Evolutionary conservation across 805 yeast species (phyloP).

Genomic region (Wickerhamiella qilinensis): DNA sequence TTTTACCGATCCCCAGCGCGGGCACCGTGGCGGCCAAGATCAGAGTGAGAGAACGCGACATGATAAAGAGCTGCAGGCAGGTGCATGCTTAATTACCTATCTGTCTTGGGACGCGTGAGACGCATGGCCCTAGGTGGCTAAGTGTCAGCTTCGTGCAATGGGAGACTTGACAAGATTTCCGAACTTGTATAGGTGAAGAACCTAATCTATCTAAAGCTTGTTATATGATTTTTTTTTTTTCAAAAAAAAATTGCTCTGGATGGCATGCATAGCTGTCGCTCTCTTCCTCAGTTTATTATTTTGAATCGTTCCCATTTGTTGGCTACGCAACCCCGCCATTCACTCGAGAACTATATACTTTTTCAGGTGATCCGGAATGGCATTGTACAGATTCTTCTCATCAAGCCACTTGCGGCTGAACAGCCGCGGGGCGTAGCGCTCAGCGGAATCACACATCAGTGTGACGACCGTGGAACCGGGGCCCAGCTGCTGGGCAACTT

Average conservation of each 20-base stretch:
- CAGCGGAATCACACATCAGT: slow-evolving; percentile 79
- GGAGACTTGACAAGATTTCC: no score
- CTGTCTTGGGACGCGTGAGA: no score
- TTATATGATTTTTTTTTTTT: no score
- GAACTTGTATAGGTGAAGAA: no score
- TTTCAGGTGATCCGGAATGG: slow-evolving; percentile 52
- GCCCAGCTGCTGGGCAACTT: slow-evolving; percentile 49
- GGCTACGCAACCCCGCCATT: background rate
- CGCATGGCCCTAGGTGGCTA: no score
- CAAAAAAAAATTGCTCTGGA: no score
- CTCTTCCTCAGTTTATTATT: no score
- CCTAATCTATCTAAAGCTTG: no score
- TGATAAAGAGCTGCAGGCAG: no score
- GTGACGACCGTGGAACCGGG: slow-evolving; percentile 82
- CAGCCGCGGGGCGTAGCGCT: slow-evolving; percentile 68
- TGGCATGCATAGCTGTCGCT: no score
- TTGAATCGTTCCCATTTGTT: background rate
- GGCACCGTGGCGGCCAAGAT: slow-evolving; percentile 82
- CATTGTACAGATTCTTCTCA: slow-evolving; percentile 41
- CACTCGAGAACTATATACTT: slow-evolving; percentile 41
- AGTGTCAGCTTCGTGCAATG: no score
- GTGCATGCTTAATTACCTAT: no score
- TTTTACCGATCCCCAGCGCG: slow-evolving; percentile 64
- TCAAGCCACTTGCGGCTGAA: slow-evolving; percentile 68
- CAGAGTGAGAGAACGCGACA: slow-evolving; percentile 27